These are phyloP conservation scores for Ramularia collo-cygni DNA, from an alignment of 2,329 filamentous ascomycete species.

Conservation along the genomic window DNA sequence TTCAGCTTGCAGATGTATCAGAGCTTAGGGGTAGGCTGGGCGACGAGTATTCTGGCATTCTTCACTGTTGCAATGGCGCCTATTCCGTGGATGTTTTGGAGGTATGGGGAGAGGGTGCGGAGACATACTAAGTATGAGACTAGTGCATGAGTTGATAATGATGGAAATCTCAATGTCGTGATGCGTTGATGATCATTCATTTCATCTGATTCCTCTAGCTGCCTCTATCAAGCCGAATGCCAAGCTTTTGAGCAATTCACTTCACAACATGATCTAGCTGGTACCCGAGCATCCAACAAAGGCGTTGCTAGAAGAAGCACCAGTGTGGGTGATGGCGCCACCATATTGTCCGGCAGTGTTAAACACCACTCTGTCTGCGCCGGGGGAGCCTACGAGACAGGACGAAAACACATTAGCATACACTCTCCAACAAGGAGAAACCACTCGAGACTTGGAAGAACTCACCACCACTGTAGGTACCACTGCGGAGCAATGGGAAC, in stretches of 20 bases:
- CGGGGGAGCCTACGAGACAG: conserved; percentile 51
- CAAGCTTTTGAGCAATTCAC: no score
- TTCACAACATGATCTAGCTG: conserved; percentile 20
- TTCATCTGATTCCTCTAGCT: no score
- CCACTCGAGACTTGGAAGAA: conserved; percentile 19
- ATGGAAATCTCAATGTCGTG: no score
- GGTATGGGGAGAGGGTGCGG: conserved; percentile 10
- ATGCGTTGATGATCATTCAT: no score
- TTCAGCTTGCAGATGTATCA: conserved; percentile 37
- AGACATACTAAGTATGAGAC: conserved; percentile 9
- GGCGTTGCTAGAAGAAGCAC: conserved; percentile 59
- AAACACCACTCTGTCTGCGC: conserved; percentile 61
- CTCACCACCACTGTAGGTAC: conserved; percentile 49
- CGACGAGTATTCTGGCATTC: conserved; percentile 35
- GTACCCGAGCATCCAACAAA: conserved; percentile 57
- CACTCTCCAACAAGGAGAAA: background rate
- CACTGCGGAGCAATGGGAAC: conserved; percentile 50
- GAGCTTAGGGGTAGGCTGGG: conserved; percentile 35
- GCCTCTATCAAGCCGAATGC: no score
- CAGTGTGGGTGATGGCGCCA: conserved; percentile 63
- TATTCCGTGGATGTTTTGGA: conserved; percentile 26
- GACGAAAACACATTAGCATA: conserved; percentile 3
- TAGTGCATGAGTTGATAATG: background rate
- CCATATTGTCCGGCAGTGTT: conserved; percentile 51
- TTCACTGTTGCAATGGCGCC: conserved; percentile 25